These are phyloP conservation scores for Penicillium maclennaniae DNA, from an alignment of 495 filamentous ascomycete species.

Conservation along the genomic window DNA sequence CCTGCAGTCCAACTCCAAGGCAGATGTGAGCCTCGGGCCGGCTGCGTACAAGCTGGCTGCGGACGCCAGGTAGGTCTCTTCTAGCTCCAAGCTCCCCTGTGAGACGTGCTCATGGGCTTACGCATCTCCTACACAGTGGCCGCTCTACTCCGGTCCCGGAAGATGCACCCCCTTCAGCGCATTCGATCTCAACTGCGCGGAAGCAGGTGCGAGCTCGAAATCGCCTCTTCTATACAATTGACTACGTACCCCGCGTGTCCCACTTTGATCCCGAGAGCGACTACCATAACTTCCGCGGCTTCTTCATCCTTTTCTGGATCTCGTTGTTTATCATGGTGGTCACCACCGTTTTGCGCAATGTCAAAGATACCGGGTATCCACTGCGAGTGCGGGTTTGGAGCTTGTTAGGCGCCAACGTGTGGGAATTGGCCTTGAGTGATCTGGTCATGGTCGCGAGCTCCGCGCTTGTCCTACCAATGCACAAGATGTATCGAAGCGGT, in stretches of 20 bases:
- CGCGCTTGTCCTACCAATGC: constrained; percentile 66
- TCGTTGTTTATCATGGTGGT: constrained; percentile 94
- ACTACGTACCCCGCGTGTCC: constrained; percentile 88
- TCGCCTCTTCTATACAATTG: constrained; percentile 91
- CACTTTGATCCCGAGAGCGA: constrained; percentile 93
- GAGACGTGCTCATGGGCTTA: constrained; percentile 3
- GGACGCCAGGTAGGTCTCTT: constrained; percentile 30
- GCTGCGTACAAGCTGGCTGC: constrained; percentile 23
- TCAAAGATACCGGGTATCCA: constrained; percentile 89
- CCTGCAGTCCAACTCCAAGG: constrained; percentile 21
- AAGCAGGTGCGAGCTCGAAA: constrained; percentile 81
- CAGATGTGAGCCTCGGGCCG: constrained; percentile 20
- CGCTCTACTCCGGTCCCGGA: constrained; percentile 82
- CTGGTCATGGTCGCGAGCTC: constrained; percentile 77
- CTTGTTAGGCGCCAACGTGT: constrained; percentile 80
- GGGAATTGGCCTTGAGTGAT: constrained; percentile 82
- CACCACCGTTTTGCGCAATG: constrained; percentile 83
- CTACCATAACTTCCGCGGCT: constrained; percentile 91
- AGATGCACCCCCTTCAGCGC: constrained; percentile 86
- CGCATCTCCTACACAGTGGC: constrained; percentile 51
- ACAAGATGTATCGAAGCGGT: constrained; percentile 57
- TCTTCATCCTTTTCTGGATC: constrained; percentile 98
- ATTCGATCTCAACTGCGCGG: constrained; percentile 77
- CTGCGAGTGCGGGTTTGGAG: constrained; percentile 81
- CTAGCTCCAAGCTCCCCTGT: too few species aligned